phyloP scores from a whole-genome alignment of 768 basidiomycete species.

The Pisolithus sp. region DNA sequence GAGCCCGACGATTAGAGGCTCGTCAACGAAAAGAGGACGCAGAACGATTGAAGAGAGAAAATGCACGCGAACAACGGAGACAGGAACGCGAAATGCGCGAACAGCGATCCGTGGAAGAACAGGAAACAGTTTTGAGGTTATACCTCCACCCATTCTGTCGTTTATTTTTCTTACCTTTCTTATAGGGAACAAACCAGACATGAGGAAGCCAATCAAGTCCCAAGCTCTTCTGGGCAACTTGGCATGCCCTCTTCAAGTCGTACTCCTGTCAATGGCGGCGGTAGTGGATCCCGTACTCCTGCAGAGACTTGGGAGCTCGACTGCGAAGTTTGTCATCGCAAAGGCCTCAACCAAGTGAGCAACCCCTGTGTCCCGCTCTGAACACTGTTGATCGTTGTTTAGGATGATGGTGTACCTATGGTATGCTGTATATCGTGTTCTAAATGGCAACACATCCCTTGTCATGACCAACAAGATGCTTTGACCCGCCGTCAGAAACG shows the following conservation, averaged over 20 bases:
- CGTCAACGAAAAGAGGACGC: conserved; percentile 53
- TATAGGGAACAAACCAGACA: conserved; percentile 8
- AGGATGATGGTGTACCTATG: conserved; percentile 79
- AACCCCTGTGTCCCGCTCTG: background rate
- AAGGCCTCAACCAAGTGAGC: conserved; percentile 68
- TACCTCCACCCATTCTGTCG: background rate
- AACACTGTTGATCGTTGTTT: conserved; percentile 7
- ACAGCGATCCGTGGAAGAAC: conserved; percentile 11
- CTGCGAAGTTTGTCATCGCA: conserved; percentile 77
- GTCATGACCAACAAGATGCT: conserved; percentile 71
- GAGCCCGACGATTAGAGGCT: conserved; percentile 52
- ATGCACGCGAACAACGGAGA: conserved; percentile 48
- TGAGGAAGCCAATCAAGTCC: conserved; percentile 1
- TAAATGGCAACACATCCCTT: conserved; percentile 86
- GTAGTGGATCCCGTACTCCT: conserved; percentile 47
- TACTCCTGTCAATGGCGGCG: conserved; percentile 18
- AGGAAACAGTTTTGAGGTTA: conserved; percentile 11
- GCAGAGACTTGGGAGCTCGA: conserved; percentile 78
- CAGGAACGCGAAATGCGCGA: conserved; percentile 29
- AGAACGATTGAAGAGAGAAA: conserved; percentile 48
- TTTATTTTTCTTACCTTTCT: conserved; percentile 11
- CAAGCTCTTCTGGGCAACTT: background rate
- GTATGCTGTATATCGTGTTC: conserved; percentile 77
- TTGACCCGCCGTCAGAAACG: conserved; percentile 58
- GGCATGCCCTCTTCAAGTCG: background rate